A percentile compares a stretch with the other conserved stretches of the same genome.
phyloP scores from a whole-genome alignment of 2,329 filamentous ascomycete genomes.

The Claviceps humidiphila region DNA sequence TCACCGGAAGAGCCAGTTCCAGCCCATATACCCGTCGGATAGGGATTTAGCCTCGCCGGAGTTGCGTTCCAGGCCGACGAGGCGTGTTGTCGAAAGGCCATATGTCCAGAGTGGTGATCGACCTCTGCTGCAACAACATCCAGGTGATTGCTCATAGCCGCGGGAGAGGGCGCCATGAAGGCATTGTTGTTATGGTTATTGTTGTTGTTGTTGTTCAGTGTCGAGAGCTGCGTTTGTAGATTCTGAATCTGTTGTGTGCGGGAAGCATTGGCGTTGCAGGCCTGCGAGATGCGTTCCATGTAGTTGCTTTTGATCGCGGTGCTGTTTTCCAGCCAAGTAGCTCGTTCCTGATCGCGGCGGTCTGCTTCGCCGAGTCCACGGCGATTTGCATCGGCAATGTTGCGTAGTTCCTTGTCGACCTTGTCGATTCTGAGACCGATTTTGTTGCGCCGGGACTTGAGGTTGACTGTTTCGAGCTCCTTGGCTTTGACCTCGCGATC shows the following conservation, averaged over 20 bases:
- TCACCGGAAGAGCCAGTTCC: constrained; percentile 21
- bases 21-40: constrained; percentile 23
- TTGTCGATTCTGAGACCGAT: constrained; percentile 58
- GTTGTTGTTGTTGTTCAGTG: constrained; percentile 13
- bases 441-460: constrained; percentile 59
- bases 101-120: constrained; percentile 9
- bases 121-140: constrained; percentile 12
- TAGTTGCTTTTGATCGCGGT: constrained; percentile 32
- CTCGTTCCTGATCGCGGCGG: constrained; percentile 38
- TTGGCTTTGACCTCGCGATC: constrained; percentile 51
- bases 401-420: constrained; percentile 58
- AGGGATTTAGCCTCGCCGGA: constrained; percentile 20
- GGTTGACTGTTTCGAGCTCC: constrained; percentile 48
- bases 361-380: constrained; percentile 52
- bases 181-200: constrained; percentile 3
- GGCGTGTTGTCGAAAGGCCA: constrained; percentile 10
- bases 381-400: constrained; percentile 55
- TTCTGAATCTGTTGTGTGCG: constrained; percentile 18
- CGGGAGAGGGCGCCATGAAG: constrained; percentile 13
- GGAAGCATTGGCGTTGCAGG: constrained; percentile 19
- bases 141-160: constrained; percentile 19
- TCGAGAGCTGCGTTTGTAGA: constrained; percentile 19
- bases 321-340: constrained; percentile 33
- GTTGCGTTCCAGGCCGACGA: constrained; percentile 23
- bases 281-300: constrained; percentile 27